phyloP scores from a whole-genome alignment of 192 early-diverging fungal species.

The Geranomyces variabilis region DNA sequence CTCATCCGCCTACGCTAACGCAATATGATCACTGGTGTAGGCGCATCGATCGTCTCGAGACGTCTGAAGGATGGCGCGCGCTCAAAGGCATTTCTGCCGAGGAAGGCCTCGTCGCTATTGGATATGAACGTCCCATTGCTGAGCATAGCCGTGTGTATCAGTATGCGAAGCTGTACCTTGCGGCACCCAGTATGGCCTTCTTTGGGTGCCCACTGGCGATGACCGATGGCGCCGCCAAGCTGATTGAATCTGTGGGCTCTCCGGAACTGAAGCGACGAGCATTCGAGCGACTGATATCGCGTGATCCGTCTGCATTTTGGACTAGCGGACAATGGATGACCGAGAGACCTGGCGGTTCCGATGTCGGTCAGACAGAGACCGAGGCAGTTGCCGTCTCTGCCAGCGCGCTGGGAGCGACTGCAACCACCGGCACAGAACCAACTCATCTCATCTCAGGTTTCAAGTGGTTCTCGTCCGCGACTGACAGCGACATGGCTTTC shows the following conservation, averaged over 20 bases:
- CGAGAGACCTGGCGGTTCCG: constrained; percentile 70
- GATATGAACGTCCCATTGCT: constrained; percentile 58
- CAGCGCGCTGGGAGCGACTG: neutral
- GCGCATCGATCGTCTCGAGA: constrained; percentile 64
- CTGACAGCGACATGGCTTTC: constrained; percentile 70
- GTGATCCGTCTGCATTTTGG: constrained; percentile 66
- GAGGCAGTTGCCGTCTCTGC: constrained; percentile 45
- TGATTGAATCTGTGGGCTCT: constrained; percentile 61
- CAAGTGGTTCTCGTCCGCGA: constrained; percentile 79
- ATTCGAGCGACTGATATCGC: constrained; percentile 46
- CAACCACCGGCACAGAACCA: constrained; percentile 13
- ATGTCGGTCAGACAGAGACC: constrained; percentile 69
- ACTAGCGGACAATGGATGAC: constrained; percentile 82
- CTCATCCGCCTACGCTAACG: constrained; percentile 63
- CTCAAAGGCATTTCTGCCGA: constrained; percentile 64
- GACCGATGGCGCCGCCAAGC: constrained; percentile 73
- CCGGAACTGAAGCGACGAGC: constrained; percentile 55
- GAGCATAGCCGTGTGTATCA: constrained; percentile 62
- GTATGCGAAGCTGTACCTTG: constrained; percentile 66
- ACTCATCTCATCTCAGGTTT: constrained; percentile 62
- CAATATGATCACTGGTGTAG: constrained; percentile 73
- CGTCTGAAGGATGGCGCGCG: constrained; percentile 62
- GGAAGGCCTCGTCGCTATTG: constrained; percentile 70
- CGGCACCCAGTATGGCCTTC: constrained; percentile 56
- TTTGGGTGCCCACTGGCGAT: constrained; percentile 76